These are phyloP conservation scores for Fusarium sp. DNA, from an alignment of 2,329 filamentous ascomycete genomes.

Conservation along the genomic window DNA sequence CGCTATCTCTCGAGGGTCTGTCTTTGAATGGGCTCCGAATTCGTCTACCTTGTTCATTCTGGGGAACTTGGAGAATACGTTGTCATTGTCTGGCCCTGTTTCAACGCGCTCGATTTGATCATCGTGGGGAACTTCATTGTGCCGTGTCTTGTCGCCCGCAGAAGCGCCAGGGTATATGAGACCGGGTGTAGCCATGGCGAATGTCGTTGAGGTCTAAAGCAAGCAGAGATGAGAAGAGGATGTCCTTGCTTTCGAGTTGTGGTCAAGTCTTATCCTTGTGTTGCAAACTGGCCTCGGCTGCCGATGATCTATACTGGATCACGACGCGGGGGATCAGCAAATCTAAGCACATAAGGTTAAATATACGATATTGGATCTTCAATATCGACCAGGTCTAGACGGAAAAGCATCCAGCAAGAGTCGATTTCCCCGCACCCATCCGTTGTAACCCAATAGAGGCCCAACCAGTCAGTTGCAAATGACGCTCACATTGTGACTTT, in stretches of 20 bases:
- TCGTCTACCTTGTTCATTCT: constrained; percentile 38
- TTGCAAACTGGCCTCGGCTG: not conserved
- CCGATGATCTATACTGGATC: not conserved
- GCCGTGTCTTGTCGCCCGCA: not conserved
- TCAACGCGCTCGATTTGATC: constrained; percentile 32
- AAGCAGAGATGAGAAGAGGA: rapidly evolving
- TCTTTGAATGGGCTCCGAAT: constrained; percentile 38
- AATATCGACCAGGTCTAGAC: not conserved
- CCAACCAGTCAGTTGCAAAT: no score
- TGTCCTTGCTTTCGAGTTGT: no score
- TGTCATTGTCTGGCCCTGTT: constrained; percentile 19
- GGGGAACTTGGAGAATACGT: constrained; percentile 29
- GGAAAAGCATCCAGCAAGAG: constrained; percentile 1
- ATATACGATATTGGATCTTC: not conserved
- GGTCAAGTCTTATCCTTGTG: constrained; percentile 1
- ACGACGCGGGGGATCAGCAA: constrained; percentile 23
- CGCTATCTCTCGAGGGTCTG: constrained; percentile 35
- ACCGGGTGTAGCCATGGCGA: not conserved
- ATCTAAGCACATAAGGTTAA: constrained; percentile 15
- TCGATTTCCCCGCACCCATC: not conserved
- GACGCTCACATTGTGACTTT: no score
- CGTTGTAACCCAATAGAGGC: no score
- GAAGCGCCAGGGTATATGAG: not conserved
- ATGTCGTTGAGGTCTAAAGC: no score
- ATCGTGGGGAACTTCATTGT: constrained; percentile 1